phyloP scores from a whole-genome alignment of 345 rosid genomes.

The Salix dunnii region DNA sequence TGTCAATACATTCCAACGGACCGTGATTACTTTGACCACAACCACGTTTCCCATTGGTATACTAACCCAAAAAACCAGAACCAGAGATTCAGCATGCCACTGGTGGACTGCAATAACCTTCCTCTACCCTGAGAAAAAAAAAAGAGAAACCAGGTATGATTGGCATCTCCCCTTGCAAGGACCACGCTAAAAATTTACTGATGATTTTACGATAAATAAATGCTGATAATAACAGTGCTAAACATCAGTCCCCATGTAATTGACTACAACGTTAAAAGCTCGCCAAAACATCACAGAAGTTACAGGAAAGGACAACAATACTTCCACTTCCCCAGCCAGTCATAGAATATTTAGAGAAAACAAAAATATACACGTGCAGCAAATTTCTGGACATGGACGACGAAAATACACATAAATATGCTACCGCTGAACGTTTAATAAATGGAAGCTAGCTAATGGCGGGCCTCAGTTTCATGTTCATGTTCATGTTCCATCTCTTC shows the following conservation, averaged over 20 bases:
- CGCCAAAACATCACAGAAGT: neutral
- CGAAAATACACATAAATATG: neutral
- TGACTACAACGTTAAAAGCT: neutral
- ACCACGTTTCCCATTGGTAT: too few species aligned
- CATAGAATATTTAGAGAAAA: neutral
- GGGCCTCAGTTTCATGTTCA: conserved; percentile 22
- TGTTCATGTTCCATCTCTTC: conserved; percentile 63
- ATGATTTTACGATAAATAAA: neutral
- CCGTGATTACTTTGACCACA: too few species aligned
- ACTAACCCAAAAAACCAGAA: too few species aligned
- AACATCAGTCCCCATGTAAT: neutral
- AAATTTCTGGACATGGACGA: neutral
- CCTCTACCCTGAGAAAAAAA: neutral
- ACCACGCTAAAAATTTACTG: neutral
- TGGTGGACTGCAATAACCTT: neutral
- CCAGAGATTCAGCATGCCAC: too few species aligned
- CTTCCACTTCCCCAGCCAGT: neutral
- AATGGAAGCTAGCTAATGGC: conserved; percentile 23
- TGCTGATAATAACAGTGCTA: neutral
- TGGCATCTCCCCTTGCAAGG: neutral
- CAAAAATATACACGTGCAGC: neutral
- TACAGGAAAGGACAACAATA: neutral
- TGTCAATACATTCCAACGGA: neutral
- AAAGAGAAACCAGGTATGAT: neutral
- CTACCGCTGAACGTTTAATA: neutral